Conservation (phyloP, 331 rosid genomes). For the Malus hybrid region DNA sequence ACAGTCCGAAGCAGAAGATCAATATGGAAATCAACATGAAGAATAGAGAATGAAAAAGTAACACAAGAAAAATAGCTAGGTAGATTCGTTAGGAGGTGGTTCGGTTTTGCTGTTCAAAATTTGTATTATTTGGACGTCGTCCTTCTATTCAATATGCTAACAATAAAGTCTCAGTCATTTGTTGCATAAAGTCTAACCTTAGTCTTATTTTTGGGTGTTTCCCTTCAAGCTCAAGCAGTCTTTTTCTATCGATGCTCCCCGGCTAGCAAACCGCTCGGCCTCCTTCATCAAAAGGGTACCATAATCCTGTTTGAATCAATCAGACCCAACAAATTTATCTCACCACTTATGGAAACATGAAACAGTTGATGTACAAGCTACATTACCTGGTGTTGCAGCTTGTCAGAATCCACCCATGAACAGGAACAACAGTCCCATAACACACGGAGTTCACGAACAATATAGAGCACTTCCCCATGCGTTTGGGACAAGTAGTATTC, state of each 20-base stretch:
- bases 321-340: neutral
- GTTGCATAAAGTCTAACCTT: no score
- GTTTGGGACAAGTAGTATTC: slow-evolving; percentile 81
- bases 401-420: slow-evolving; percentile 91
- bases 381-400: slow-evolving; percentile 96
- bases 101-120: no score
- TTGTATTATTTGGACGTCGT: no score
- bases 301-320: slow-evolving; percentile 52
- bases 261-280: slow-evolving; percentile 66
- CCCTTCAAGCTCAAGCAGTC: slow-evolving; percentile 22
- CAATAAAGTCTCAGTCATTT: no score
- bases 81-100: no score
- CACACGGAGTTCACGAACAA: slow-evolving; percentile 89
- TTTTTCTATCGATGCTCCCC: slow-evolving; percentile 79
- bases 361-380: slow-evolving; percentile 4
- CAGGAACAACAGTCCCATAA: slow-evolving; percentile 97
- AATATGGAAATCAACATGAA: no score
- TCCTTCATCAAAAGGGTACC: slow-evolving; percentile 98
- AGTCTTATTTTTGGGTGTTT: no score
- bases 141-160: no score
- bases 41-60: no score
- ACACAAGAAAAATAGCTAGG: no score
- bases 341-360: neutral
- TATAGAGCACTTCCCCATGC: slow-evolving; percentile 79
- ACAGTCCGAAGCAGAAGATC: no score